A percentile compares a stretch with the other conserved stretches of the same genome.
These are phyloP conservation scores for Panicum miliaceum DNA, from an alignment of 176 grass and related monocot genomes.

Conservation along the genomic window DNA sequence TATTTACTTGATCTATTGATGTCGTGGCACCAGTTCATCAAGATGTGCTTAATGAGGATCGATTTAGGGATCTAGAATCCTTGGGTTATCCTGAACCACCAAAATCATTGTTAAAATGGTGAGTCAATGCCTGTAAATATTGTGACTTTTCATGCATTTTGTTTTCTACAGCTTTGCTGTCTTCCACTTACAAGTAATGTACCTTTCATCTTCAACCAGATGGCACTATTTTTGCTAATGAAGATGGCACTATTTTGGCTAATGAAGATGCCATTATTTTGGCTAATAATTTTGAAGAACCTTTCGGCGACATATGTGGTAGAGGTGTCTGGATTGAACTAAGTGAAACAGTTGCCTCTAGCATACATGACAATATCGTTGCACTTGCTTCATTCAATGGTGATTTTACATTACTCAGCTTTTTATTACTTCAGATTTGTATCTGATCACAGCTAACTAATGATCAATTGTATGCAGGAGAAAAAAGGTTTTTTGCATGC, in stretches of 20 bases:
- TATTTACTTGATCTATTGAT: background rate
- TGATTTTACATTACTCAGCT: background rate
- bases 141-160: background rate
- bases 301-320: conserved; percentile 2
- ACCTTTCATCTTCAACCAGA: conserved; percentile 10
- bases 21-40: background rate
- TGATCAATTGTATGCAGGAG: conserved; percentile 13
- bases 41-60: background rate
- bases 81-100: background rate
- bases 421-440: conserved; percentile 9
- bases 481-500: conserved; percentile 24
- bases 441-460: background rate
- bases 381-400: conserved; percentile 35
- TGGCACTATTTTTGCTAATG: background rate
- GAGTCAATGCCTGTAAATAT: background rate
- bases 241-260: background rate
- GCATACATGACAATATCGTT: background rate
- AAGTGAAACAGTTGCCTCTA: background rate
- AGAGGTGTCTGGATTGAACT: conserved; percentile 11
- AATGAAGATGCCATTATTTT: conserved; percentile 7
- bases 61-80: background rate
- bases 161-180: background rate
- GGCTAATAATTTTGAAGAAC: conserved; percentile 16
- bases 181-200: background rate
- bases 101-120: background rate